Percentiles rank a stretch among this genome's conserved stretches.
These are phyloP conservation scores for Penicillium sclerotiorum DNA, from an alignment of 2,329 filamentous ascomycete genomes.

Conservation along the genomic window DNA sequence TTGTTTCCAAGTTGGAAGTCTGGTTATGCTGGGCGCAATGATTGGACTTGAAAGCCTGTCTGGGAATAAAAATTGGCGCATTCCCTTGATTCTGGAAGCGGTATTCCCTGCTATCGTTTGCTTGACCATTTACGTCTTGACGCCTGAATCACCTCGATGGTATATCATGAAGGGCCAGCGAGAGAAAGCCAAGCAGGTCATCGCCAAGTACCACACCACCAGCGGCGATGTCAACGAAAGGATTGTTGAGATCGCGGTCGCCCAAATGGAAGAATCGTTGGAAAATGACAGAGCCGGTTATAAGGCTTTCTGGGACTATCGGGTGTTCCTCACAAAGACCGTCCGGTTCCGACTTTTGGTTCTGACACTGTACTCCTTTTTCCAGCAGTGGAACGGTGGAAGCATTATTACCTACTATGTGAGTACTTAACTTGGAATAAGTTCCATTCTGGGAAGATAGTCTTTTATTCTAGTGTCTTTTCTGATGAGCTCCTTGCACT, in stretches of 20 bases:
- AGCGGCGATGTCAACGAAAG: constrained; percentile 43
- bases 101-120: constrained; percentile 53
- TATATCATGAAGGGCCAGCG: constrained; percentile 37
- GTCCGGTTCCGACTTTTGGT: constrained; percentile 50
- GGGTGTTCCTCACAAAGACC: constrained; percentile 50
- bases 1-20: constrained; percentile 50
- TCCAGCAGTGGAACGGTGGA: constrained; percentile 53
- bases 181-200: constrained; percentile 37
- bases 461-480: neutral
- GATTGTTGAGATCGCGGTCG: constrained; percentile 46
- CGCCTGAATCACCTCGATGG: constrained; percentile 42
- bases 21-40: constrained; percentile 48
- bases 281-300: constrained; percentile 43
- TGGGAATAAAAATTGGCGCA: constrained; percentile 42
- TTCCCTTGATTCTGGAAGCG: constrained; percentile 50
- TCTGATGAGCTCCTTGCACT: neutral
- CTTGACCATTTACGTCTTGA: constrained; percentile 45
- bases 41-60: constrained; percentile 45
- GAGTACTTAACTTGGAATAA: constrained; percentile 1
- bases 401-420: constrained; percentile 51
- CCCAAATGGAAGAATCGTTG: constrained; percentile 50
- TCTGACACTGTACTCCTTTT: constrained; percentile 49
- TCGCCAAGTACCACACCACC: constrained; percentile 48
- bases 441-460: no score
- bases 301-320: constrained; percentile 49